Conservation (phyloP, 23 red algal species). For the Porphyridium purpureum region DNA sequence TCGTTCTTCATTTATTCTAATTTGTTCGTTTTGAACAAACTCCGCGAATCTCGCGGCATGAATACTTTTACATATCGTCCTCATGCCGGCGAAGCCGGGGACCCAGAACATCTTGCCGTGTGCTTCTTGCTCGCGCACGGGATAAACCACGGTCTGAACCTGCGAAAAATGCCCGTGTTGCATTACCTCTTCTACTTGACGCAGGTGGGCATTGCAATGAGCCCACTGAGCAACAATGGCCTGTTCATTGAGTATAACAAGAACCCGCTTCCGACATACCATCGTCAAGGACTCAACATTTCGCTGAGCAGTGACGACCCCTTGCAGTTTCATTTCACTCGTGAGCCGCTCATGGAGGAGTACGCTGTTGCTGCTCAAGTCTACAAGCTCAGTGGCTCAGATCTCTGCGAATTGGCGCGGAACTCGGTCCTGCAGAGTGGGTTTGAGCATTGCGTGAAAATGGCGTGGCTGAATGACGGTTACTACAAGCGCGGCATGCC, state of each 20-base stretch:
- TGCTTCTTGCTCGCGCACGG: slow-evolving; percentile 83
- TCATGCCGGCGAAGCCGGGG: slow-evolving; percentile 87
- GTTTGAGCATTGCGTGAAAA: slow-evolving; percentile 81
- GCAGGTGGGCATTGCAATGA: slow-evolving; percentile 88
- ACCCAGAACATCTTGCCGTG: slow-evolving; percentile 73
- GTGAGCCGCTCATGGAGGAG: slow-evolving; percentile 95
- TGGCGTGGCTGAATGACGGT: slow-evolving; percentile 37
- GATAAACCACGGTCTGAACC: slow-evolving; percentile 88
- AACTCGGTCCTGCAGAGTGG: slow-evolving; percentile 94
- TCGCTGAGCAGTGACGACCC: slow-evolving; percentile 83
- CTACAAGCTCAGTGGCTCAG: slow-evolving; percentile 57
- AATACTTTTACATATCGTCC: slow-evolving; percentile 69
- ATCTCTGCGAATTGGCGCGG: slow-evolving; percentile 82
- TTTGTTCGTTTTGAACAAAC: slow-evolving; percentile 59
- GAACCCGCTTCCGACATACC: slow-evolving; percentile 51
- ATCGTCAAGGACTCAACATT: slow-evolving; percentile 74
- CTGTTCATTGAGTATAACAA: slow-evolving; percentile 69
- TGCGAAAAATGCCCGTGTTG: slow-evolving; percentile 53
- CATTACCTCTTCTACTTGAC: slow-evolving; percentile 93
- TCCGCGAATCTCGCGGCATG: slow-evolving; percentile 69
- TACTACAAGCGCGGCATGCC: slow-evolving; percentile 33
- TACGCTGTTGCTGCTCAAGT: slow-evolving; percentile 83
- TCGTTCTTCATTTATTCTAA: slow-evolving; percentile 80
- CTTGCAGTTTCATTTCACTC: slow-evolving; percentile 72
- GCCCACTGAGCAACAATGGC: slow-evolving; percentile 79